Evolutionary conservation across 306 rosid genomes (phyloP).

Genomic region (Lathyrus aphaca): DNA sequence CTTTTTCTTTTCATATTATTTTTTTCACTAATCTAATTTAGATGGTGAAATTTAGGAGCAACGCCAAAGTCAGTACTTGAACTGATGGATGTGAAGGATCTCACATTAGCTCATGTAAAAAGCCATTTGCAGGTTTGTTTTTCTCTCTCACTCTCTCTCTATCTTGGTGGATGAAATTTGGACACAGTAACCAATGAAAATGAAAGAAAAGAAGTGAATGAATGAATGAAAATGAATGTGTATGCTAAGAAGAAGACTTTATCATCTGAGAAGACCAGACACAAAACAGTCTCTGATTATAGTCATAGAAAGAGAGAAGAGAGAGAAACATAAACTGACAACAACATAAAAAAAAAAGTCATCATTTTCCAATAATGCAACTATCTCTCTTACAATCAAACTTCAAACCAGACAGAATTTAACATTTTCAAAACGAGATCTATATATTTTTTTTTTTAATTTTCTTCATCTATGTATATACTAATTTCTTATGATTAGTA

Average conservation of each 20-base stretch:
- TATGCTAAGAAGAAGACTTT: constrained; percentile 42
- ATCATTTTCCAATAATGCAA: constrained; percentile 73
- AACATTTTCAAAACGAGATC: too few relatives aligned
- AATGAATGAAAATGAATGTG: constrained; percentile 37
- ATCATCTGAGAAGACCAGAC: constrained; percentile 54
- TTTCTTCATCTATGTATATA: background rate
- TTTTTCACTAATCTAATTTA: constrained; percentile 17
- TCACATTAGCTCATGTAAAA: constrained; percentile 93
- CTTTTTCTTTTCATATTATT: too few relatives aligned
- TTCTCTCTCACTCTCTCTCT: constrained; percentile 8
- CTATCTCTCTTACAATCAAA: constrained; percentile 37
- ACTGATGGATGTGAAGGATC: constrained; percentile 98
- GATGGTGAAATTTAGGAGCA: constrained; percentile 69
- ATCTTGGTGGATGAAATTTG: constrained; percentile 8
- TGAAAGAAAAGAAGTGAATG: constrained; percentile 36
- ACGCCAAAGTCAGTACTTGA: constrained; percentile 96
- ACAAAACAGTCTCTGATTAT: constrained; percentile 46
- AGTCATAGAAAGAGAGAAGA: constrained; percentile 34
- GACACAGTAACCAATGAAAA: constrained; percentile 63
- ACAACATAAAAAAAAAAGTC: constrained; percentile 59
- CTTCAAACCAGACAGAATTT: too few relatives aligned
- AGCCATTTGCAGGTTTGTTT: constrained; percentile 88
- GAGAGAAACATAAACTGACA: constrained; percentile 38
- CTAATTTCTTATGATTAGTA: background rate
- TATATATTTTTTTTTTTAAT: too few relatives aligned